These are phyloP conservation scores for Aureobasidium sp. DNA, from an alignment of 2,329 filamentous ascomycete species.

Conservation along the genomic window DNA sequence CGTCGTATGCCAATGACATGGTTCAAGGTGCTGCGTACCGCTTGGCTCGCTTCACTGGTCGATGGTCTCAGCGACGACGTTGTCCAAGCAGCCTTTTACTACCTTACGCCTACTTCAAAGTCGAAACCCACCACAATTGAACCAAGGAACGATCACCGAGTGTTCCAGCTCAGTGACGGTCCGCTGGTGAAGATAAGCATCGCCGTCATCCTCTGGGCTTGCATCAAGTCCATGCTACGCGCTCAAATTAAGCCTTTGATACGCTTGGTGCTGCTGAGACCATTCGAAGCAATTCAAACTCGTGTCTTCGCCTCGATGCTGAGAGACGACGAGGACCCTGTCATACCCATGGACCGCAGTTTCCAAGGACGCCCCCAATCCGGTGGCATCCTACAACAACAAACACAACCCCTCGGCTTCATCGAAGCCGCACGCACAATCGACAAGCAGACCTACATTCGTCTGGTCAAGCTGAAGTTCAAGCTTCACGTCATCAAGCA, in stretches of 20 bases:
- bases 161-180: neutral
- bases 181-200: neutral
- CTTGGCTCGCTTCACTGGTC: neutral
- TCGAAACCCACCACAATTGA: neutral
- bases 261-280: neutral
- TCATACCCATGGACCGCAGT: conserved; percentile 16
- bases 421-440: neutral
- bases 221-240: neutral
- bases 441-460: neutral
- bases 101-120: neutral
- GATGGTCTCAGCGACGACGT: neutral
- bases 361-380: conserved; percentile 6
- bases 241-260: conserved; percentile 5
- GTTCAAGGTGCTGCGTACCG: conserved; percentile 5
- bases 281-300: neutral
- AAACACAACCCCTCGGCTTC: neutral
- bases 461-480: neutral
- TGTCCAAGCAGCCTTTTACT: neutral
- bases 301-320: conserved; percentile 16
- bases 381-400: neutral
- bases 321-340: conserved; percentile 14
- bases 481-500: neutral
- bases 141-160: neutral
- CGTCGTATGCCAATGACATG: conserved; percentile 16
- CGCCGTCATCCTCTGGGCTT: neutral